These are phyloP conservation scores for Sugiyamaella paludigena DNA, from an alignment of 1,139 yeast species.

Conservation along the genomic window DNA sequence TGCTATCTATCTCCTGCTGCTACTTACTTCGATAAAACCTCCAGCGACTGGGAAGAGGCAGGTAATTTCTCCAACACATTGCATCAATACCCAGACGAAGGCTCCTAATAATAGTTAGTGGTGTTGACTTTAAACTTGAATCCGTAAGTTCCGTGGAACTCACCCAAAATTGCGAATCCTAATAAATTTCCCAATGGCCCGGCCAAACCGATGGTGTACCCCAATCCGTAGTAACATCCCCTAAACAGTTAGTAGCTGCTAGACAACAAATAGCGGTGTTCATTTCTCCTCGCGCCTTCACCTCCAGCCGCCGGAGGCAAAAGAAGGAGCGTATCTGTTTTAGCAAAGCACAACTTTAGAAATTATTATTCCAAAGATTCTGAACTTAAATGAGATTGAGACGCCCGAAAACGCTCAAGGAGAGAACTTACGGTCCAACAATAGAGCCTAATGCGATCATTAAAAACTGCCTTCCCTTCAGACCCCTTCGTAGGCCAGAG, in stretches of 20 bases:
- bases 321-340: no score
- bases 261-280: no score
- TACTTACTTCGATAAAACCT: constrained; percentile 12
- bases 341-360: no score
- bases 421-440: no score
- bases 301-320: no score
- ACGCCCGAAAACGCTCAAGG: no score
- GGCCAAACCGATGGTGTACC: constrained; percentile 13
- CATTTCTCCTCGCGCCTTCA: no score
- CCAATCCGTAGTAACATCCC: constrained; percentile 13
- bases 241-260: no score
- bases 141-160: no score
- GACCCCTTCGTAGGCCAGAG: constrained; percentile 11
- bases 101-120: not conserved
- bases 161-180: constrained; percentile 11
- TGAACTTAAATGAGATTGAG: no score
- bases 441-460: constrained; percentile 16
- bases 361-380: no score
- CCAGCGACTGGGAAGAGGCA: constrained; percentile 16
- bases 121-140: no score
- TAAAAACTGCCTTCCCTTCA: constrained; percentile 13
- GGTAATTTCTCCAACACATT: constrained; percentile 19
- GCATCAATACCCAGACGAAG: constrained; percentile 18
- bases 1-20: not conserved
- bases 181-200: constrained; percentile 16